A percentile compares a stretch with the other conserved stretches of the same genome.
These are phyloP conservation scores for Suillus fuscotomentosus DNA, from an alignment of 768 basidiomycete species.

Conservation along the genomic window DNA sequence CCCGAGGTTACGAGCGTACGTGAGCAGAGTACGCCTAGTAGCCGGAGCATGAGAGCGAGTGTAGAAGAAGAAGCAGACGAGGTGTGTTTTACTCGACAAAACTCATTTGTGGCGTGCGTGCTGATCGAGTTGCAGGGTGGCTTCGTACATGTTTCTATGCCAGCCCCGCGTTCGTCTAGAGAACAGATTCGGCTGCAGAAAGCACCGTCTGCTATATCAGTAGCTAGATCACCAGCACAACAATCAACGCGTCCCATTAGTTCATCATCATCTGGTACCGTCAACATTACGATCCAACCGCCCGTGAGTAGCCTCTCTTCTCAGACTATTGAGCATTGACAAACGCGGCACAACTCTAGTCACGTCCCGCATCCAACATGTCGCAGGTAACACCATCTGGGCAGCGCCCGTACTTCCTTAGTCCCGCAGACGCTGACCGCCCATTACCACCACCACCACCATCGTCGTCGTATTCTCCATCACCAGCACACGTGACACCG, in stretches of 20 bases:
- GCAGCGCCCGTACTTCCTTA: slow-evolving; percentile 31
- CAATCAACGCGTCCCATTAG: slow-evolving; percentile 26
- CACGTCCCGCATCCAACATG: slow-evolving; percentile 28
- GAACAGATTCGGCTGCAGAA: slow-evolving; percentile 17
- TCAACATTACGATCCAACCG: slow-evolving; percentile 31
- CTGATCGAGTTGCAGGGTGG: slow-evolving; percentile 19
- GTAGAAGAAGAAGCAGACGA: slow-evolving; percentile 36
- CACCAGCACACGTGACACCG: slow-evolving; percentile 1
- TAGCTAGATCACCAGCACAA: neutral
- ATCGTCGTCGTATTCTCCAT: neutral
- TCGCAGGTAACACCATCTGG: slow-evolving; percentile 26
- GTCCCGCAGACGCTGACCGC: slow-evolving; percentile 40
- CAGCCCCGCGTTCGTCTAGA: slow-evolving; percentile 23
- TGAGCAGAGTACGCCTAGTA: slow-evolving; percentile 21
- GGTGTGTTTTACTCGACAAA: slow-evolving; percentile 16
- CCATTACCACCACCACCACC: slow-evolving; percentile 29
- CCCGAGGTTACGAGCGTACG: slow-evolving; percentile 49
- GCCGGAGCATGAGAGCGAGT: slow-evolving; percentile 32
- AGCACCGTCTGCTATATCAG: neutral
- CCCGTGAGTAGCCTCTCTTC: slow-evolving; percentile 21
- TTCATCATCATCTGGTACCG: slow-evolving; percentile 29
- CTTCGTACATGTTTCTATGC: slow-evolving; percentile 36
- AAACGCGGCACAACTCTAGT: neutral
- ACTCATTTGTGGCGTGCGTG: neutral
- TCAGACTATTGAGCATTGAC: neutral